Percentiles rank a stretch among this genome's conserved stretches.
Conservation (phyloP, 164 flowering plant species). For the Malania oleifera region DNA sequence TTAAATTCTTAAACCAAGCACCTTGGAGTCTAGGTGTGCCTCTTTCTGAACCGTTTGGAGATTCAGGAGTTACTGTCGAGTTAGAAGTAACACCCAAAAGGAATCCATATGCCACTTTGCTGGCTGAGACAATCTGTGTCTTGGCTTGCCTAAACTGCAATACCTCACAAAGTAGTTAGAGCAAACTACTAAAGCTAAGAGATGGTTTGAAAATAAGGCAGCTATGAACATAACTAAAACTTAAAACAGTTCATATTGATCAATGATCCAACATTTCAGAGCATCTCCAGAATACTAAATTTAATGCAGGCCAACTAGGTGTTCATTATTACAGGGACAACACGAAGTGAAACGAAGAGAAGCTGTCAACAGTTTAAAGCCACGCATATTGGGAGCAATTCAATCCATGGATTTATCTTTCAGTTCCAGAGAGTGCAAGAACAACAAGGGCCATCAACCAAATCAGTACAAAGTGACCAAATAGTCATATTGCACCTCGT, state of each 20-base stretch:
- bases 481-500: neutral
- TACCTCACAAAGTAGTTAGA: neutral
- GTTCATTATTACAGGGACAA: too few species aligned
- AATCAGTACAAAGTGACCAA: neutral
- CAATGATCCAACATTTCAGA: too few species aligned
- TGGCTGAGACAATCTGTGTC: constrained; percentile 86
- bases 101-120: constrained; percentile 87
- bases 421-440: too few species aligned
- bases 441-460: neutral
- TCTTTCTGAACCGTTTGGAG: constrained; percentile 45
- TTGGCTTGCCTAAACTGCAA: constrained; percentile 87
- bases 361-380: too few species aligned
- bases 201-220: neutral
- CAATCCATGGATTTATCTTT: too few species aligned
- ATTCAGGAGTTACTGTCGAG: constrained; percentile 30
- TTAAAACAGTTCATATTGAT: too few species aligned
- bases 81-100: constrained; percentile 49
- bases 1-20: constrained; percentile 69
- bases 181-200: neutral
- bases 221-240: neutral
- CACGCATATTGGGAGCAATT: too few species aligned
- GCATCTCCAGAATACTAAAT: too few species aligned
- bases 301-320: too few species aligned
- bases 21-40: constrained; percentile 57
- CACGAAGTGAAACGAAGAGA: too few species aligned